phyloP scores from a whole-genome alignment of 2,329 filamentous ascomycete species.

The Penicillium freii region DNA sequence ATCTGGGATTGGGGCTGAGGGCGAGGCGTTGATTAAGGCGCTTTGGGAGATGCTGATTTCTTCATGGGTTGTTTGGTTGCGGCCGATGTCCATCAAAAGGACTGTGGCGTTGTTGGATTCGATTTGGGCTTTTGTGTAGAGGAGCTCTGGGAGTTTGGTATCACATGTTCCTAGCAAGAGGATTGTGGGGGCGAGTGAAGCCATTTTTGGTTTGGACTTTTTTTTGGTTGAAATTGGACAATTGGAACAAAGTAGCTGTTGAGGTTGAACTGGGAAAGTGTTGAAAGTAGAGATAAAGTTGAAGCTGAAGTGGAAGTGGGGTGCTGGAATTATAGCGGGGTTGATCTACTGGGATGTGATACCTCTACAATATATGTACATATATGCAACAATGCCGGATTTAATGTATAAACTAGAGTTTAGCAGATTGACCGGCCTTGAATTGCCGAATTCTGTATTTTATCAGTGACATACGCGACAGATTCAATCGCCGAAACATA shows the following conservation, averaged over 20 bases:
- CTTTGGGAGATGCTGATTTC: slow-evolving; percentile 50
- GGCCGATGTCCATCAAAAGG: slow-evolving; percentile 58
- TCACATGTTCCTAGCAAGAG: slow-evolving; percentile 63
- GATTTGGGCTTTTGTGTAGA: slow-evolving; percentile 54
- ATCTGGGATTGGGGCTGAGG: slow-evolving; percentile 24
- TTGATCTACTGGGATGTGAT: too few relatives aligned
- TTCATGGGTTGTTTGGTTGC: slow-evolving; percentile 42
- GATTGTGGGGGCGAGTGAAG: slow-evolving; percentile 40
- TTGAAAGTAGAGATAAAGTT: not conserved
- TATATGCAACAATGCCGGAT: too few relatives aligned
- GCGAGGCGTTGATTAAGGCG: slow-evolving; percentile 39
- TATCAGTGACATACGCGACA: too few relatives aligned
- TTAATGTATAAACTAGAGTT: not conserved
- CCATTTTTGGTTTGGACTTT: not conserved
- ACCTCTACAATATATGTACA: too few relatives aligned
- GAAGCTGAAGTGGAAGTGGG: not conserved
- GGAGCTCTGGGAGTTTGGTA: slow-evolving; percentile 61
- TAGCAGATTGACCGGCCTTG: not conserved
- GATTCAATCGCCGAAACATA: not conserved
- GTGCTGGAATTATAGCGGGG: too few relatives aligned
- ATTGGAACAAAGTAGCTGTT: not conserved
- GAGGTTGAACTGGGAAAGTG: not conserved
- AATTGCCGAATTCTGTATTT: not conserved
- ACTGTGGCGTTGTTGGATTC: slow-evolving; percentile 32
- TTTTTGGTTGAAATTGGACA: not conserved